Percentiles rank a stretch among this genome's conserved stretches.
Conservation (phyloP, 2,329 filamentous ascomycete genomes). For the Colletotrichum sp. region DNA sequence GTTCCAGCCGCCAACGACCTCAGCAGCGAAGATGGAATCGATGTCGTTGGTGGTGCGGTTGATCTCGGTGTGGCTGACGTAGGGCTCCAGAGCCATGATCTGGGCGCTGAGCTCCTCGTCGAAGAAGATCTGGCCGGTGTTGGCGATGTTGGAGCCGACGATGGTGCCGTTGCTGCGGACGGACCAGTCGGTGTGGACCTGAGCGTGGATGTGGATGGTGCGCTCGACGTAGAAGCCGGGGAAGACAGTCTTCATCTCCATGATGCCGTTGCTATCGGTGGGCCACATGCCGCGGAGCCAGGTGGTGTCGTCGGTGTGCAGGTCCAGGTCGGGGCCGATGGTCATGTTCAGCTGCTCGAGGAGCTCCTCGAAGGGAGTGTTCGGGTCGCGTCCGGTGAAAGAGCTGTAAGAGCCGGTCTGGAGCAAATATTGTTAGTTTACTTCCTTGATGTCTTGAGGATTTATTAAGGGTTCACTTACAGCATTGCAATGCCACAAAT, state of each 20-base stretch:
- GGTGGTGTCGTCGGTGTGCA: constrained; percentile 12
- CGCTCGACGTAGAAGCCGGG: constrained; percentile 51
- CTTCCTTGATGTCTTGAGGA: neutral
- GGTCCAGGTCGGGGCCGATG: constrained; percentile 4
- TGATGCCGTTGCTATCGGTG: constrained; percentile 26
- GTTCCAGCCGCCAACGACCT: constrained; percentile 4
- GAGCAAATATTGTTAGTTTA: neutral
- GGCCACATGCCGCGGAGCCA: constrained; percentile 18
- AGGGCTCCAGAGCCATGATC: constrained; percentile 55
- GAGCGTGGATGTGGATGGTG: constrained; percentile 52
- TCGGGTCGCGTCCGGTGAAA: neutral
- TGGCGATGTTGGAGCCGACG: constrained; percentile 35
- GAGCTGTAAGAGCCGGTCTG: constrained; percentile 18
- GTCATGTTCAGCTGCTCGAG: constrained; percentile 13
- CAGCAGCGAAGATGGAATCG: constrained; percentile 3
- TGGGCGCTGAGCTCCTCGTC: constrained; percentile 3
- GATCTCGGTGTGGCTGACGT: constrained; percentile 43
- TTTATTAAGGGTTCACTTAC: neutral
- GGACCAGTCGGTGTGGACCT: constrained; percentile 42
- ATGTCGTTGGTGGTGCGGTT: constrained; percentile 13
- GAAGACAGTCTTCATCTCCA: constrained; percentile 47
- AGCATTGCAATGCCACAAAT: constrained; percentile 17
- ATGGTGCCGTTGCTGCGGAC: constrained; percentile 17
- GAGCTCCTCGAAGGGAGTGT: constrained; percentile 12
- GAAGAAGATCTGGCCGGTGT: constrained; percentile 14